Base-by-base conservation (phyloP, 2,329 filamentous ascomycete species). In the Tolypocladium capitatum region DNA sequence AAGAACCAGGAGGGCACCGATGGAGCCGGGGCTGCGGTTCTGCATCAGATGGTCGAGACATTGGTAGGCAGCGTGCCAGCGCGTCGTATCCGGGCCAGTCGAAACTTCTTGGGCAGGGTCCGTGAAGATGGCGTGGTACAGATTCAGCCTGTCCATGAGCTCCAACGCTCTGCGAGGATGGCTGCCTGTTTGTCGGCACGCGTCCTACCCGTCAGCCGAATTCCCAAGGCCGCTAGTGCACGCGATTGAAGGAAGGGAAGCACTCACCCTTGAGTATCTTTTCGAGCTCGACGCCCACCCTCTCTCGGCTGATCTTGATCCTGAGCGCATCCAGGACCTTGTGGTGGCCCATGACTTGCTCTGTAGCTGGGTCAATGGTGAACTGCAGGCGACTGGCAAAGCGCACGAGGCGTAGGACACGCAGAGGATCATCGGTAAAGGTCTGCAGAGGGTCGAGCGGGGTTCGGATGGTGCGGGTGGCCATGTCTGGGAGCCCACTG, bases 371-470 rank as follows among this genome's bases (percentile, higher is more conserved):
- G 52, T 94, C 85, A 53, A 98, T 94, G 10, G 65, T 69, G 61
- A 95, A 98, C 42, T 76, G 74, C 8, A 97, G 73, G 20, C 90
- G 78, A 58, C 87, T 94, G 5, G 91, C 87, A 66, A 98, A 97
- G 48, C 92, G 80, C 45, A 98, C 84, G 46, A 97, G 71, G 43
- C 91, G 80, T 51, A 97, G 69, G 4, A 97, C 85, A 18, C 92
- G 78, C 24, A 98, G 70, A 13, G 92, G 92, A 59, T 97, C 91
- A 60, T 97, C 91, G 63, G 83, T 88, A 67, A 98, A 97, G 0
- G 91, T 98, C 61, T 94, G 85, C 46, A 86, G 81, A 24, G 91
- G 90, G 46, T 89, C 84, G 38, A 97, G 68, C 1, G 91, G 91
- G 3, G 92, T 97, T 47, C 84, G 77, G 53, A 98, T 89, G 45